Base-by-base conservation (phyloP, 1,284 basidiomycete species). In the Earliella scabrosa region DNA sequence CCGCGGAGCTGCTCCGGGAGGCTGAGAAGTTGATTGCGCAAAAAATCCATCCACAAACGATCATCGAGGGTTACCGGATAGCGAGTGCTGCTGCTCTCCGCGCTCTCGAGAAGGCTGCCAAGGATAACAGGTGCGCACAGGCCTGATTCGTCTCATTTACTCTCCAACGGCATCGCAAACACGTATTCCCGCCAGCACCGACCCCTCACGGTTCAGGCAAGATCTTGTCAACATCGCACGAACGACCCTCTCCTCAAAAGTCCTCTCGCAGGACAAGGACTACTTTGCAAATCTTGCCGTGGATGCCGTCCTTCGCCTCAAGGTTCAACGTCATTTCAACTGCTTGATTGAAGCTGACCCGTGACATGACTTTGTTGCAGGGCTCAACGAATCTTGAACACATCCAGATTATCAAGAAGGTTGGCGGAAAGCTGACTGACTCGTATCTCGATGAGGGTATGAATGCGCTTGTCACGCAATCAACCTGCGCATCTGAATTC, bases 381-480 rank as follows among this genome's bases (percentile, higher is more conserved):
- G 95, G 95, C 26, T 97, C 94, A 34, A 97, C 94, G 53, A 92
- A 99, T 77, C 80, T 99, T 24, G 97, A 99, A 67, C 96, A 99
- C 73, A 98, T 99, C 64, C 97, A 99, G 76, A 92, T 99, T 75
- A 99, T 99, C 81, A 99, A 99, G 82, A 98, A 98, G 77, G 92
- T 94, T 34, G 97, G 97, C 56, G 97, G 97, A 58, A 99, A 99
- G 77, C 84, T 99, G 61, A 97, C 95, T 7, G 97, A 99, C 70
- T 97, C 94, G 16, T 99, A 99, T 79, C 87, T 99, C 44, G 96
- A 98, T 70, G 97, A 99, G 79, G 96, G 92, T 88, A 62, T 14
- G 77, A 45, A 26, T n/a, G 18, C 11, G n/a, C 3, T 18, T 13
- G 8, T 40, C 43, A 45, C 1, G n/a, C 16, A 16, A 10, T 29